Percentiles rank a stretch among this genome's conserved stretches.
phyloP scores from a whole-genome alignment of 495 filamentous ascomycete genomes.

The Staphylotrichum longicolle region DNA sequence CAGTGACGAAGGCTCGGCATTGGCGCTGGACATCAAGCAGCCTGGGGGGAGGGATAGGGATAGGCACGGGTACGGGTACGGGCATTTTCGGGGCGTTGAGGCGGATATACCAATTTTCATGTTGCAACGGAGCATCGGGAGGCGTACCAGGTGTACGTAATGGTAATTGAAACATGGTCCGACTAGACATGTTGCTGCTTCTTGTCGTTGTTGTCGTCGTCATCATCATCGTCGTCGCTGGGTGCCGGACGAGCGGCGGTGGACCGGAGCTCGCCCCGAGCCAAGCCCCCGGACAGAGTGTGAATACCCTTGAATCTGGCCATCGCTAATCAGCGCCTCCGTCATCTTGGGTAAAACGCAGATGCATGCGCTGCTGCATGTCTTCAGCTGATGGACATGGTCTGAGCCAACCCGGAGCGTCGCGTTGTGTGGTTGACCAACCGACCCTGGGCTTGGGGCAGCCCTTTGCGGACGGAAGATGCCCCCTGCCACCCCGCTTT shows the following conservation, averaged over 20 bases:
- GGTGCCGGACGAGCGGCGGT: too few relatives aligned
- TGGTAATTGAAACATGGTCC: not conserved
- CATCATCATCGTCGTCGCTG: too few relatives aligned
- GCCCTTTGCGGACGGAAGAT: conserved; percentile 26
- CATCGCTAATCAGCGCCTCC: not conserved
- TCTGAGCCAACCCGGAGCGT: not conserved
- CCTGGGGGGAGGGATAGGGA: not conserved
- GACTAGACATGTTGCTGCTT: not conserved
- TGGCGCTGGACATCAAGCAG: too few relatives aligned
- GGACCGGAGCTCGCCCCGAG: not conserved
- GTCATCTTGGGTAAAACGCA: conserved; percentile 14
- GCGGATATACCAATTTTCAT: not conserved
- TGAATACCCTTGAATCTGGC: not conserved
- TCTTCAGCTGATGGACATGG: not conserved
- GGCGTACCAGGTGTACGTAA: conserved; percentile 14
- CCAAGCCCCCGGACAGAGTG: not conserved
- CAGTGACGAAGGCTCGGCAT: too few relatives aligned
- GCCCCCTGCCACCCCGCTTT: conserved; percentile 24
- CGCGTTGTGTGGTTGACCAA: not conserved
- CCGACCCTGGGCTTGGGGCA: conserved; percentile 19
- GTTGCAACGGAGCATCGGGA: not conserved
- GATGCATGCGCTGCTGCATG: conserved; percentile 19
- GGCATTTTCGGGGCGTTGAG: conserved; percentile 1
- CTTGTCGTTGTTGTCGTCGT: too few relatives aligned
- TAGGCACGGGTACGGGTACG: not conserved